Base-by-base conservation (phyloP, 305 asterid species). In the Fraxinus albicans region DNA sequence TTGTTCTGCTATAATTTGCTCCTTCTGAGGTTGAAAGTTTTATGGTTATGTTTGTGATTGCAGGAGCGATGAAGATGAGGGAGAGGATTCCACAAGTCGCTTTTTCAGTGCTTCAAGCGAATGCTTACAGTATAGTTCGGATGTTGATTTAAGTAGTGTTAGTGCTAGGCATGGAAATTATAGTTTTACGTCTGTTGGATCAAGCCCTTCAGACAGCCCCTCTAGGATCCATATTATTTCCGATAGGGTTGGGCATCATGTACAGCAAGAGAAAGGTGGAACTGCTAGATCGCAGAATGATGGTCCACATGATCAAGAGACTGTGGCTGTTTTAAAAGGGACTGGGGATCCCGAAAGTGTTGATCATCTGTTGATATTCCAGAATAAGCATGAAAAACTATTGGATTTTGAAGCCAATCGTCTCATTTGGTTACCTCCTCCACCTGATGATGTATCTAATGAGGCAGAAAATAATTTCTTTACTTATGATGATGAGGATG, bases 341-440 rank as follows among this genome's bases (percentile, higher is more conserved):
- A 88, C 85, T 63, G 88, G 86, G 86, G 91, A 76, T 34, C 69
- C 88, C 77, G 88, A 86, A 84, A 83, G 80, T 72, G 75, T 91
- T 63, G 87, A 89, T 82, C 82, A 86, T 73, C 83, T 86, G 81
- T 83, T 82, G 9, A 82, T 79, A 60, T 89, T 83, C 83, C 89
- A 36, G 80, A 88, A 87, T 55, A 88, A 82, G 77, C 85, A 82
- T 78, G 92, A 88, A 77, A 87, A 88, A 58, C 88, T 91, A 23
- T 88, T 91, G 88, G 94, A 91, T 88, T 93, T 92, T 87, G 98
- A 94, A 89, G 87, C 87, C 87, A 91, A 91, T 73, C 91, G 90
- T 80, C 92, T 82, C 81, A 87, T 94, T 82, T 96, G 99, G 99
- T 86, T 89, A 53, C 99, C 99, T 86, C 99, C 98, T 74, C 92